Conservation (phyloP, 345 rosid genomes). For the Syzygium aqueum region DNA sequence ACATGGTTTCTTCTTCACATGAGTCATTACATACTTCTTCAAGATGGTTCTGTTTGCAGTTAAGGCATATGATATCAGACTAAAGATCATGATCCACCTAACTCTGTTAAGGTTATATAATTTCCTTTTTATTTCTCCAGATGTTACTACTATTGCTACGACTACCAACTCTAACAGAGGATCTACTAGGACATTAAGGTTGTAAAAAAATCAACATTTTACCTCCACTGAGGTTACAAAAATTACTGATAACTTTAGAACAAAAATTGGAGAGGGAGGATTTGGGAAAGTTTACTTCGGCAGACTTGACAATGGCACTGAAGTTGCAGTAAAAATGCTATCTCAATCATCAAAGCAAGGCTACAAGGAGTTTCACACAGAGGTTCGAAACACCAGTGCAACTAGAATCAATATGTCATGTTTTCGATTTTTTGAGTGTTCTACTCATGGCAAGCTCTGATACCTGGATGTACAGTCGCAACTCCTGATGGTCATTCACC, state of each 20-base stretch:
- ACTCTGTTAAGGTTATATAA: neutral
- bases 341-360: conserved; percentile 17
- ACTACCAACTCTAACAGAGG: neutral
- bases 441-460: neutral
- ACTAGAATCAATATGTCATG: too few species aligned
- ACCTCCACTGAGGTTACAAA: conserved; percentile 6
- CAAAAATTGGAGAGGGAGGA: conserved; percentile 11
- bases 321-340: conserved; percentile 19
- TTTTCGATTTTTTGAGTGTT: neutral
- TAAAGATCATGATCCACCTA: neutral
- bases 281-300: conserved; percentile 25
- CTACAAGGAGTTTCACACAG: conserved; percentile 14
- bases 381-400: conserved; percentile 1
- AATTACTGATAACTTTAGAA: conserved; percentile 12
- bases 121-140: neutral
- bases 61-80: neutral
- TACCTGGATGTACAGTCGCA: conserved; percentile 6
- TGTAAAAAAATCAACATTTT: neutral
- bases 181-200: neutral
- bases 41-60: too few species aligned
- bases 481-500: conserved; percentile 18
- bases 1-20: neutral
- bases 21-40: too few species aligned
- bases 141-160: neutral
- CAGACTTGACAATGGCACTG: conserved; percentile 1